A percentile compares a stretch with the other conserved stretches of the same genome.
Evolutionary conservation across 768 basidiomycete species (phyloP).

Genomic region (Macrocybe gigantea): DNA sequence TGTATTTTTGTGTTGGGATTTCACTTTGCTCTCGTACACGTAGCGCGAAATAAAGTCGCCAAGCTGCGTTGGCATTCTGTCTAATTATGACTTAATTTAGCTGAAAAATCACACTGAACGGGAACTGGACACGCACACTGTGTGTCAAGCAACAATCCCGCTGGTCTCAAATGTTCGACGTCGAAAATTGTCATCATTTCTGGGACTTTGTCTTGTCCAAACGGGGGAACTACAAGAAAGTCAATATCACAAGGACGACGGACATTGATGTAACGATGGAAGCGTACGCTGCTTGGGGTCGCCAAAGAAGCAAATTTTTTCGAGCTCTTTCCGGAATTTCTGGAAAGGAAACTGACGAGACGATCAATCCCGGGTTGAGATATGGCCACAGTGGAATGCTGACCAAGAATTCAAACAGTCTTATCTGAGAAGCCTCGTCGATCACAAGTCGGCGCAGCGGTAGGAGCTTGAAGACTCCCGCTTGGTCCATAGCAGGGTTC

Average conservation of each 20-base stretch:
- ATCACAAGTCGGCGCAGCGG: constrained; percentile 43
- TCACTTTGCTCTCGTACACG: constrained; percentile 35
- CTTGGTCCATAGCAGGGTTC: constrained; percentile 30
- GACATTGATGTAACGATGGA: not conserved
- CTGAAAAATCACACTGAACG: not conserved
- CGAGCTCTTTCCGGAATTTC: constrained; percentile 26
- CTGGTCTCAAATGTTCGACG: constrained; percentile 27
- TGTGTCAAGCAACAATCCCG: constrained; percentile 35
- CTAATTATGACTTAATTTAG: constrained; percentile 17
- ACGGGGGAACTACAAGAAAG: constrained; percentile 40
- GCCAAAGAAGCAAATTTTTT: constrained; percentile 47
- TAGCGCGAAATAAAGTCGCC: constrained; percentile 43
- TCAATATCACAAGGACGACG: not conserved
- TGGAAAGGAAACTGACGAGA: constrained; percentile 35
- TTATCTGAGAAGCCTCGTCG: constrained; percentile 53
- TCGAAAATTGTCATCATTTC: constrained; percentile 42
- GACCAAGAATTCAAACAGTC: constrained; percentile 43
- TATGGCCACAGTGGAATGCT: not conserved
- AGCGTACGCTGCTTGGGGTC: constrained; percentile 47
- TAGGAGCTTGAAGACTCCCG: constrained; percentile 27
- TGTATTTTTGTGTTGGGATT: constrained; percentile 28
- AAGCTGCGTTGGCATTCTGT: constrained; percentile 44
- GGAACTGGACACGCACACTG: constrained; percentile 32
- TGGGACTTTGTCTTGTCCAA: constrained; percentile 34
- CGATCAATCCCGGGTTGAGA: no score